A percentile compares a stretch with the other conserved stretches of the same genome.
Evolutionary conservation across 768 basidiomycete genomes (phyloP).

Genomic region (Leccinellum luteum): DNA sequence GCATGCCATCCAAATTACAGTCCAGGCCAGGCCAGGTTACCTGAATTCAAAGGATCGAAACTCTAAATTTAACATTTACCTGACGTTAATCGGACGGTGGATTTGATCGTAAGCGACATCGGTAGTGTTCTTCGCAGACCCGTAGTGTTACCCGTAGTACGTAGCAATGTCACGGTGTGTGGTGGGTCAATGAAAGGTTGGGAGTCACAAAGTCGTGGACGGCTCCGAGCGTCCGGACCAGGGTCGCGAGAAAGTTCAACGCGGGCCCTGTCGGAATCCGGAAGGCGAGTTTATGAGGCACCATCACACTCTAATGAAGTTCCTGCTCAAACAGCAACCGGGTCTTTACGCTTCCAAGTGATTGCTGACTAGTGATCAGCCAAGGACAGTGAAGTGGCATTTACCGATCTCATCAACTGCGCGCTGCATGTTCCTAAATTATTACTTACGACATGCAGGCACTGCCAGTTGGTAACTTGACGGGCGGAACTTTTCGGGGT

Average conservation of each 20-base stretch:
- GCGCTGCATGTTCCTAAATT: background rate
- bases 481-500: conserved; percentile 9
- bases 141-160: background rate
- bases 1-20: background rate
- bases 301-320: background rate
- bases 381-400: background rate
- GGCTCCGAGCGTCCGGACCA: background rate
- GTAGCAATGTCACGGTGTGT: background rate
- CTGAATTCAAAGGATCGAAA: conserved; percentile 20
- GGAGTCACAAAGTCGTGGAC: background rate
- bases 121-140: background rate
- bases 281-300: background rate
- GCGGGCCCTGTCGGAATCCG: conserved; percentile 1
- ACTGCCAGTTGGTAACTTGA: background rate
- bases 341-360: background rate
- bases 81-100: conserved; percentile 34
- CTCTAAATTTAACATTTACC: conserved; percentile 24
- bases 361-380: background rate
- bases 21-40: conserved; percentile 18
- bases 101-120: conserved; percentile 32
- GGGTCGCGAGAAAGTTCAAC: conserved; percentile 1
- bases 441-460: conserved; percentile 13
- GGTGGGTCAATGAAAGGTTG: background rate
- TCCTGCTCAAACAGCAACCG: background rate
- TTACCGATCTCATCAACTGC: conserved; percentile 1